phyloP scores from a whole-genome alignment of 108 stramenopile genomes.

The Cyclotella choctawhatcheeana region DNA sequence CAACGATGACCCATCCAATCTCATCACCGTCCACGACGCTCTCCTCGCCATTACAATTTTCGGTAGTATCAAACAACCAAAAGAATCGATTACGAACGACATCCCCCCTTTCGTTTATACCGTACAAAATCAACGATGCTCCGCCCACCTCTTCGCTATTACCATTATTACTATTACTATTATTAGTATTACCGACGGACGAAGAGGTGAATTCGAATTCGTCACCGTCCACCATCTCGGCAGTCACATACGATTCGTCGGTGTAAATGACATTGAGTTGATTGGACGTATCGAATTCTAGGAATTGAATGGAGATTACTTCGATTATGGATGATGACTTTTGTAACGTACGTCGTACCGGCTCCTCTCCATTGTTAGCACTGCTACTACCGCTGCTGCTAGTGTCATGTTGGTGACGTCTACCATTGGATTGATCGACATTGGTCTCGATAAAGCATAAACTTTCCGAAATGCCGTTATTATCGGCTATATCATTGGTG shows the following conservation, averaged over 20 bases:
- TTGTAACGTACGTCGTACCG: background rate
- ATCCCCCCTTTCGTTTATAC: slow-evolving; percentile 20
- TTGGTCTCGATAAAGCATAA: slow-evolving; percentile 9
- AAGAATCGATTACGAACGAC: slow-evolving; percentile 45
- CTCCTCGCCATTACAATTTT: slow-evolving; percentile 1
- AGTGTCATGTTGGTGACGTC: background rate
- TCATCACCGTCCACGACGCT: slow-evolving; percentile 29
- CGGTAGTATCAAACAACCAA: slow-evolving; percentile 29
- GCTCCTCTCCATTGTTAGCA: too few relatives aligned
- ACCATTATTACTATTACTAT: too few relatives aligned
- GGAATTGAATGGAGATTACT: slow-evolving; percentile 24
- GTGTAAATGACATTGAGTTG: slow-evolving; percentile 15
- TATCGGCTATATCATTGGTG: slow-evolving; percentile 12
- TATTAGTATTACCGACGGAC: background rate
- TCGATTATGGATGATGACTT: background rate
- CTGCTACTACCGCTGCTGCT: background rate
- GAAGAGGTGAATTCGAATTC: slow-evolving; percentile 10
- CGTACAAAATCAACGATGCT: slow-evolving; percentile 43
- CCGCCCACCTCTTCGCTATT: slow-evolving; percentile 34
- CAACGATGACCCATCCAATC: slow-evolving; percentile 50
- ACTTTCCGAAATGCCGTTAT: slow-evolving; percentile 7
- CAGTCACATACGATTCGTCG: slow-evolving; percentile 5
- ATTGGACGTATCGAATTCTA: slow-evolving; percentile 19
- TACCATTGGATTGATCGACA: too few relatives aligned
- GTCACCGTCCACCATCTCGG: slow-evolving; percentile 15